Evolutionary conservation across 164 flowering plant genomes (phyloP).

Genomic region (Berberis thunbergii): DNA sequence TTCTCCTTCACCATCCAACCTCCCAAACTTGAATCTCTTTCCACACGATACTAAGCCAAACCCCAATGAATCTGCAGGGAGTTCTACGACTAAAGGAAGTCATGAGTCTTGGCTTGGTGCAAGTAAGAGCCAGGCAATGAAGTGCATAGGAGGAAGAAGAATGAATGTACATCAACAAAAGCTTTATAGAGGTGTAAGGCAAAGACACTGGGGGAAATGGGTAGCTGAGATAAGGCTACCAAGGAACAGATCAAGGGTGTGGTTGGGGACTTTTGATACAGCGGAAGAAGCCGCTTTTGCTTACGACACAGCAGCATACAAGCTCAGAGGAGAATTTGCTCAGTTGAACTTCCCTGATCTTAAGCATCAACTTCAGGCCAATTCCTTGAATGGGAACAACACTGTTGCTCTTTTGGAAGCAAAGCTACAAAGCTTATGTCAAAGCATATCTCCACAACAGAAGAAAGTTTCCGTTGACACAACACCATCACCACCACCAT

Average conservation of each 20-base stretch:
- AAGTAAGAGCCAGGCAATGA: constrained; percentile 57
- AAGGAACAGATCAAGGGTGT: constrained; percentile 74
- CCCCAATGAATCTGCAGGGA: background rate
- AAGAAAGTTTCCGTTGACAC: background rate
- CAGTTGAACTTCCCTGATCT: constrained; percentile 78
- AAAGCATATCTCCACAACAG: constrained; percentile 14
- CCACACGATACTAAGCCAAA: constrained; percentile 24
- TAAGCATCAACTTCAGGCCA: constrained; percentile 58
- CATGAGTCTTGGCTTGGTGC: constrained; percentile 44
- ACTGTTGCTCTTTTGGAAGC: constrained; percentile 69
- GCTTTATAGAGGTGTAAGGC: constrained; percentile 82
- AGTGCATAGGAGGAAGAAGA: constrained; percentile 24
- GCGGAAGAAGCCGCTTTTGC: constrained; percentile 85
- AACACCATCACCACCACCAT: background rate
- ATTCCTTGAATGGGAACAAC: constrained; percentile 26
- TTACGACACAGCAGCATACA: constrained; percentile 85
- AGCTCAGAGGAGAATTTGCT: constrained; percentile 73
- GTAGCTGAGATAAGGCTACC: constrained; percentile 92
- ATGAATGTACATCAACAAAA: constrained; percentile 22
- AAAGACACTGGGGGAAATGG: constrained; percentile 98
- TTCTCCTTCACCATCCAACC: constrained; percentile 15
- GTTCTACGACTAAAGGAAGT: background rate
- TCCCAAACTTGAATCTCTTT: constrained; percentile 40
- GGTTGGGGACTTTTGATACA: constrained; percentile 84
- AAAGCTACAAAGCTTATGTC: constrained; percentile 45